Percentiles rank a stretch among this genome's conserved stretches.
phyloP scores from a whole-genome alignment of 2,329 filamentous ascomycete genomes.

The Talaromyces sp. region DNA sequence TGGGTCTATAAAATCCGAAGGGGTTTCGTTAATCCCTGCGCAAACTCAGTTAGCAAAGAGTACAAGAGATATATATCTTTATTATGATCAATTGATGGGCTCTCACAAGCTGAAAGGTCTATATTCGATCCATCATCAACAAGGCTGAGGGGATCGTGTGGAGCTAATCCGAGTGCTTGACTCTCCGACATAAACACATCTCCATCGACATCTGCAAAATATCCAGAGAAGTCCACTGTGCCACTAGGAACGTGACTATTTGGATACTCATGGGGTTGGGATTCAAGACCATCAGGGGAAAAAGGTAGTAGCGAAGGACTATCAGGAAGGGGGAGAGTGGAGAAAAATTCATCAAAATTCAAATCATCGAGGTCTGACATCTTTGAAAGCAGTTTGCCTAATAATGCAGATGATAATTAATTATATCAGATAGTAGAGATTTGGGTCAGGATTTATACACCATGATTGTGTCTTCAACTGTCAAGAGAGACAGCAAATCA shows the following conservation, averaged over 20 bases:
- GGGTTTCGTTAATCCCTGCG: background rate
- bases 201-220: background rate
- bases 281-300: background rate
- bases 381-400: background rate
- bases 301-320: background rate
- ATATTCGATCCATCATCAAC: background rate
- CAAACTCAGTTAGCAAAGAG: background rate
- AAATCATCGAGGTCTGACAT: background rate
- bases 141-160: background rate
- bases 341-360: background rate
- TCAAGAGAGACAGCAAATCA: background rate
- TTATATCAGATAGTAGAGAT: background rate
- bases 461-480: too few species aligned
- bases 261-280: background rate
- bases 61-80: background rate
- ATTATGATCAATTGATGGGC: background rate
- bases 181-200: background rate
- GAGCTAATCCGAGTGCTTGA: background rate
- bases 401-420: background rate
- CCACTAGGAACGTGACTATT: background rate
- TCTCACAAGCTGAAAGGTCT: background rate
- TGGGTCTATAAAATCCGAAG: background rate
- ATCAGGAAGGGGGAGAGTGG: background rate
- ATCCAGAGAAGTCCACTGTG: background rate
- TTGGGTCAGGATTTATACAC: background rate